Base-by-base conservation (phyloP, 2,329 filamentous ascomycete species). In the Geoglossum cookeanum region DNA sequence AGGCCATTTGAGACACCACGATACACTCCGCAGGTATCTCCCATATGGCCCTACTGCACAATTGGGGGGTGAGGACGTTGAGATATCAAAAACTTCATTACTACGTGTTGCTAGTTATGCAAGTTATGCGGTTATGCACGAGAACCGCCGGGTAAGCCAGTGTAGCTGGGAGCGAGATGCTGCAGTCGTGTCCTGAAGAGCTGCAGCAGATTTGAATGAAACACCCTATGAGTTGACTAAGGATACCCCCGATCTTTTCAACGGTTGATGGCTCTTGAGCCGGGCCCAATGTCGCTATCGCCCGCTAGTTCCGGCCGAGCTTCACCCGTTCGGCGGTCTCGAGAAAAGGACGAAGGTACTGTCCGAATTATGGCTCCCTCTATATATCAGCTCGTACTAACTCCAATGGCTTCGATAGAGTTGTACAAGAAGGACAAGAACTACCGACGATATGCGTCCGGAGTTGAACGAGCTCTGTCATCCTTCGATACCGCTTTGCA, bases 401-500 rank as follows among this genome's bases (percentile, higher is more conserved):
- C 32, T 29, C n/a, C 33, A 32, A 35, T 33, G 49, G 30, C 29
- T 53, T 22, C 37, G 30, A 53, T 54, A 48, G 47, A 53, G 42
- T 11, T 73, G n/a, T 70, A 70, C 58, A 75, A 75, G 63, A 80
- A 79, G 64, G 79, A 84, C 65, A 84, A 83, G 63, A 73, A 70
- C 59, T 91, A 87, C 68, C 87, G 90, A 62, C 85, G 90, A 69
- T 98, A 97, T 79, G 88, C 89, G 49, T 80, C 84, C 54, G 85
- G 82, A 59, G 83, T 98, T 62, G 91, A 97, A 66, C 81, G 89
- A 68, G 86, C 89, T 37, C 77, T 98, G 60, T 80, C 85, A 51
- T 77, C 95, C 37, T 98, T 96, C 73, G 92, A 98, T 68, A 90
- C 87, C 15, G 83, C 88, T 33, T 76, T 96, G 63, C 89, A 97